phyloP scores from a whole-genome alignment of 192 early-diverging fungal genomes.

The Fimicolochytrium jonesii region DNA sequence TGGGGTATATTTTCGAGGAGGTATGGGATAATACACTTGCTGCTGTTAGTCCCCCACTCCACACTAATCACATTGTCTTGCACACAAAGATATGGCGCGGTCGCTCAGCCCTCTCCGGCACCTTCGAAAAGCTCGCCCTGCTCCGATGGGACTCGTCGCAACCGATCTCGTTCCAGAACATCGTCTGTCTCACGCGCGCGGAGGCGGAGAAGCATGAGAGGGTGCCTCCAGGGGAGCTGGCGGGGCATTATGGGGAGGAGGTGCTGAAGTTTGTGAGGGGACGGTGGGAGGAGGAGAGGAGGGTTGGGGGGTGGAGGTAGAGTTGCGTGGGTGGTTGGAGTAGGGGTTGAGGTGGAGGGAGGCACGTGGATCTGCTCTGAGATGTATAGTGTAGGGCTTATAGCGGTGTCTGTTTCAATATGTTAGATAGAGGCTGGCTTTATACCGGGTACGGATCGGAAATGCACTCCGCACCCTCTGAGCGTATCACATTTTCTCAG shows the following conservation, averaged over 20 bases:
- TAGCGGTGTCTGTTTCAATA: too few relatives aligned
- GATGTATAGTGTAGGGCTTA: too few relatives aligned
- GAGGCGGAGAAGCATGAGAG: constrained; percentile 68
- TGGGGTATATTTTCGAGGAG: constrained; percentile 86
- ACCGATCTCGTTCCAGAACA: constrained; percentile 68
- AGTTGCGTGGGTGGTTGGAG: not conserved
- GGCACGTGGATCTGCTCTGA: too few relatives aligned
- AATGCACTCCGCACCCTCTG: too few relatives aligned
- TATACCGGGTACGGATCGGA: too few relatives aligned
- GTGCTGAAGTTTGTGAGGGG: constrained; percentile 44
- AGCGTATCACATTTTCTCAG: too few relatives aligned
- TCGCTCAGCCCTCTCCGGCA: constrained; percentile 69
- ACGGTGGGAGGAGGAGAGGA: constrained; percentile 12
- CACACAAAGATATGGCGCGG: constrained; percentile 65
- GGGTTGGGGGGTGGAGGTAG: constrained; percentile 18
- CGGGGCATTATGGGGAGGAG: constrained; percentile 49
- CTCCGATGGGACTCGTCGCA: constrained; percentile 70
- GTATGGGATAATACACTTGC: constrained; percentile 7
- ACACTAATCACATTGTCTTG: too few relatives aligned
- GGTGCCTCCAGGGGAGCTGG: constrained; percentile 40
- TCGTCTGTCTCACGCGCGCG: constrained; percentile 76
- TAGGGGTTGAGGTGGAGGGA: too few relatives aligned
- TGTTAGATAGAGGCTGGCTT: too few relatives aligned
- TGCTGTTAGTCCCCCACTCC: too few relatives aligned
- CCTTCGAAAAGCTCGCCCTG: constrained; percentile 59